These are phyloP conservation scores for Smittium mucronatum DNA, from an alignment of 371 early-diverging fungal species.

Conservation along the genomic window DNA sequence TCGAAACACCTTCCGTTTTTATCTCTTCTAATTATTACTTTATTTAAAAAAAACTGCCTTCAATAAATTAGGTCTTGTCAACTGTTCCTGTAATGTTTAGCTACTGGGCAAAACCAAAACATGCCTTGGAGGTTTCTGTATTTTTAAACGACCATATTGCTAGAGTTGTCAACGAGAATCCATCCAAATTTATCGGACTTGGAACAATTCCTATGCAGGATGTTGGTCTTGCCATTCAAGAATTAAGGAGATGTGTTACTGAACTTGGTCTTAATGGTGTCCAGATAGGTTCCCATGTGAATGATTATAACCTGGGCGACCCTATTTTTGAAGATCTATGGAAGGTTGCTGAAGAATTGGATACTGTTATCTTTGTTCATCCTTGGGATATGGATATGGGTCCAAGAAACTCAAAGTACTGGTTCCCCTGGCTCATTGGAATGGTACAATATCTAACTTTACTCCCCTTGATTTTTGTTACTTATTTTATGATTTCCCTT, in stretches of 20 bases:
- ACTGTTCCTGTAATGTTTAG: conserved; percentile 61
- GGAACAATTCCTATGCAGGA: conserved; percentile 65
- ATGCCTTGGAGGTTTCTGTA: conserved; percentile 38
- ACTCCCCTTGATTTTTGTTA: neutral
- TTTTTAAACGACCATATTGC: conserved; percentile 63
- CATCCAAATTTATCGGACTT: conserved; percentile 46
- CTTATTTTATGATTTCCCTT: neutral
- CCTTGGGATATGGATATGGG: conserved; percentile 60
- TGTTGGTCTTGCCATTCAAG: conserved; percentile 48
- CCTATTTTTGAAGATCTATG: conserved; percentile 52
- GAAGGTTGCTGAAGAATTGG: conserved; percentile 51
- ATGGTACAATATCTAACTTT: conserved; percentile 2
- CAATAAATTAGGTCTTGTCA: conserved; percentile 38
- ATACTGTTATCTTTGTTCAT: conserved; percentile 50
- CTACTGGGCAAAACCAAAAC: conserved; percentile 45
- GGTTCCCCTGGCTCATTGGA: conserved; percentile 48
- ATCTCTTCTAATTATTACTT: too few relatives aligned
- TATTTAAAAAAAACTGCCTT: conserved; percentile 11
- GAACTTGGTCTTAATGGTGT: conserved; percentile 53
- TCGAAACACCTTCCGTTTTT: too few relatives aligned
- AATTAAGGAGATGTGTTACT: conserved; percentile 47
- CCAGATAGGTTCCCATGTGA: conserved; percentile 58
- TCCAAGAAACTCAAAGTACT: conserved; percentile 50
- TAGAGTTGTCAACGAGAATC: conserved; percentile 45
- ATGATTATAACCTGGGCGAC: conserved; percentile 58